phyloP scores from a whole-genome alignment of 345 rosid species.

The Triadica sebifera region DNA sequence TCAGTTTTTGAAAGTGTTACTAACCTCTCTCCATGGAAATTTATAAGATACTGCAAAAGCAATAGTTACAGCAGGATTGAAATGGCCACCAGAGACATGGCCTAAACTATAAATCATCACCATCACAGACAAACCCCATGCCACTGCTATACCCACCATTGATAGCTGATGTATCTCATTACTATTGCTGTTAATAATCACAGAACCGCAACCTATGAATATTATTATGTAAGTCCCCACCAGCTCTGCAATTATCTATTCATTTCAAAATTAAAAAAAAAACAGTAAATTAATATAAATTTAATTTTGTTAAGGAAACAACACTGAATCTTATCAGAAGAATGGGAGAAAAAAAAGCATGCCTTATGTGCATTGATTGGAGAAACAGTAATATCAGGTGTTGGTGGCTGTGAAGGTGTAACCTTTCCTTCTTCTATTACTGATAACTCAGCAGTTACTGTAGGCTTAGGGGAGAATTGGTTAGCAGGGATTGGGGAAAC shows the following conservation, averaged over 20 bases:
- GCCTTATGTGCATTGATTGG: constrained; percentile 19
- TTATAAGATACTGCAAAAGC: constrained; percentile 34
- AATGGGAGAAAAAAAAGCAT: too few species aligned
- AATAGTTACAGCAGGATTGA: constrained; percentile 51
- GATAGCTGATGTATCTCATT: constrained; percentile 19
- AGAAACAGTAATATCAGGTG: neutral
- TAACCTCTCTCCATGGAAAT: constrained; percentile 41
- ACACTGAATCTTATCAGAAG: too few species aligned
- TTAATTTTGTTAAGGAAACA: neutral
- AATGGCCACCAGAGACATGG: constrained; percentile 56
- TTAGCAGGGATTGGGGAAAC: neutral
- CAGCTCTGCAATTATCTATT: constrained; percentile 43
- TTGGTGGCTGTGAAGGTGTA: neutral
- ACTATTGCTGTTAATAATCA: constrained; percentile 29
- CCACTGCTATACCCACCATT: constrained; percentile 38
- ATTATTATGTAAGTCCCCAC: constrained; percentile 46
- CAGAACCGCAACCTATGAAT: constrained; percentile 37
- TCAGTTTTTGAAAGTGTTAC: neutral
- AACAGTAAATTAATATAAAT: too few species aligned
- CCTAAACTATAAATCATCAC: constrained; percentile 43
- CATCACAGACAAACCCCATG: constrained; percentile 42
- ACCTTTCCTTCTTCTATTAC: constrained; percentile 7
- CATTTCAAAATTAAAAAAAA: neutral
- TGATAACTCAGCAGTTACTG: neutral
- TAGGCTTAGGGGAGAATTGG: neutral